Conservation (phyloP, 257 asterid genomes). For the Solanum raphanifolium region DNA sequence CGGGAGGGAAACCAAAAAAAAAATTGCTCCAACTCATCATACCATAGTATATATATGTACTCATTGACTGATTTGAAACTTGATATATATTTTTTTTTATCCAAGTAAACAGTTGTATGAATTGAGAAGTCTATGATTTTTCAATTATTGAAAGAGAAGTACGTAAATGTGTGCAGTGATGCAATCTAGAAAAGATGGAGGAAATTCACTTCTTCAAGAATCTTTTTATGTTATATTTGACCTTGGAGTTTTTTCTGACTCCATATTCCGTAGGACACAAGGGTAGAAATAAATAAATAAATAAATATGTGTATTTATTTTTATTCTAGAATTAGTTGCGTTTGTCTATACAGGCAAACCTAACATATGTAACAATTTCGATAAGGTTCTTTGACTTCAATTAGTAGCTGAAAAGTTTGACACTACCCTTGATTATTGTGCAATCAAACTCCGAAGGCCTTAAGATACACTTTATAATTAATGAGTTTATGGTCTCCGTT, state of each 20-base stretch:
- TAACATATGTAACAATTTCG: background rate
- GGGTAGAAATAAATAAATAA: background rate
- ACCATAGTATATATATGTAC: background rate
- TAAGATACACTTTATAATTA: too few relatives aligned
- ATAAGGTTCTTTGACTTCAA: background rate
- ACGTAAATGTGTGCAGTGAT: background rate
- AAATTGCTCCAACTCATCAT: background rate
- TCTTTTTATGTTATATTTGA: background rate
- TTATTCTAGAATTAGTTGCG: background rate
- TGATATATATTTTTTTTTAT: background rate
- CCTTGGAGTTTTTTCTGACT: background rate
- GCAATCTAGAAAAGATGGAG: background rate
- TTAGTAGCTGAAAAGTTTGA: background rate
- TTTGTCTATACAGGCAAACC: background rate
- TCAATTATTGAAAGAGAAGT: background rate
- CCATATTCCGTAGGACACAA: background rate
- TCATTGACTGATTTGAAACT: background rate
- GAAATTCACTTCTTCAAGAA: background rate
- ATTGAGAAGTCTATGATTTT: background rate
- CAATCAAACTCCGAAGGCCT: too few relatives aligned
- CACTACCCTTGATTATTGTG: too few relatives aligned
- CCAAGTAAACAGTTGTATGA: background rate
- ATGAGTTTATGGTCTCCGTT: too few relatives aligned
- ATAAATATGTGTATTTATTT: background rate
- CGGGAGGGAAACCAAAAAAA: accelerated